Evolutionary conservation across 163 green algal genomes (phyloP).

Genomic region (Volvox carteri): DNA sequence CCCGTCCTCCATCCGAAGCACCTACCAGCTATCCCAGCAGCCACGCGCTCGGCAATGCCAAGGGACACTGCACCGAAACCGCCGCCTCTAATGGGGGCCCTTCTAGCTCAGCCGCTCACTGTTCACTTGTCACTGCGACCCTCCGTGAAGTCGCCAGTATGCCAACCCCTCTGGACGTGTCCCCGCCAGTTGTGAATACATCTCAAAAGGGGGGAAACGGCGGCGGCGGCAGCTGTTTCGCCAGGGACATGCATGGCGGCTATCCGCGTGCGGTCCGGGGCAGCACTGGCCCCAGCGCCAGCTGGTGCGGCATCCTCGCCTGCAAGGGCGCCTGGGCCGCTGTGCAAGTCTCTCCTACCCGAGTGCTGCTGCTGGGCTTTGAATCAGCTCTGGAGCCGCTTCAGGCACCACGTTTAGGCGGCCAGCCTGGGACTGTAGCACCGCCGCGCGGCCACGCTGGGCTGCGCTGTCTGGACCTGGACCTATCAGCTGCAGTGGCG

Average conservation of each 20-base stretch:
- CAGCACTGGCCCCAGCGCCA: not conserved
- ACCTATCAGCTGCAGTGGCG: slow-evolving; percentile 12
- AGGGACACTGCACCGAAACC: not conserved
- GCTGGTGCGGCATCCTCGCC: not conserved
- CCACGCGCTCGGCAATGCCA: not conserved
- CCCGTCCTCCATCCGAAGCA: too few relatives aligned
- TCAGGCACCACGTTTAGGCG: not conserved
- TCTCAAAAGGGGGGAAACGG: too few relatives aligned
- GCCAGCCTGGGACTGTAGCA: too few relatives aligned
- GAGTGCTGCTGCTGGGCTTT: slow-evolving; percentile 32
- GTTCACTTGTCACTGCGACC: not conserved
- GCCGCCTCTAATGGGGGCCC: too few relatives aligned
- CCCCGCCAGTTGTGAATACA: too few relatives aligned
- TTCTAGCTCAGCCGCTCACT: too few relatives aligned
- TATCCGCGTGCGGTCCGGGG: not conserved
- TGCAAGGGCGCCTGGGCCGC: slow-evolving; percentile 8
- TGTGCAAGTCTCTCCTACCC: not conserved
- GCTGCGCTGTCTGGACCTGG: slow-evolving; percentile 14
- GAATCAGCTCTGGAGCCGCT: not conserved
- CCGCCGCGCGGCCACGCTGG: too few relatives aligned
- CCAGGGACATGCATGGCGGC: too few relatives aligned
- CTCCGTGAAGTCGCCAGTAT: not conserved
- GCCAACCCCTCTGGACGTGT: not conserved
- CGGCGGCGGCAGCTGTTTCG: too few relatives aligned
- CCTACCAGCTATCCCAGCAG: too few relatives aligned